A percentile compares a stretch with the other conserved stretches of the same genome.
These are phyloP conservation scores for Solanum hybrid DNA, from an alignment of 305 asterid species.

Conservation along the genomic window DNA sequence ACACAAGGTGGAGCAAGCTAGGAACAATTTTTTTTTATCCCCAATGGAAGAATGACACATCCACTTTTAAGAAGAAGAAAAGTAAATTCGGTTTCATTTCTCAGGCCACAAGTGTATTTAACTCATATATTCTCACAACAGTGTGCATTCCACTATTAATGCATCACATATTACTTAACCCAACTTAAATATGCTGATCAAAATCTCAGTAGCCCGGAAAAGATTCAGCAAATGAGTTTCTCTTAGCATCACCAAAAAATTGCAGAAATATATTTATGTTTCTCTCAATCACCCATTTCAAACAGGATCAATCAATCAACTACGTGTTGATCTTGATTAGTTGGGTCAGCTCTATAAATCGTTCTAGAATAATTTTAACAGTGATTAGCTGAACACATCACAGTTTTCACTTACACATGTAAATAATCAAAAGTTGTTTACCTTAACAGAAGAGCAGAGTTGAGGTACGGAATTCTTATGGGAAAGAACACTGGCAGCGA, in stretches of 20 bases:
- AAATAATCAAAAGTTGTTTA: not conserved
- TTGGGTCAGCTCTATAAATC: not conserved
- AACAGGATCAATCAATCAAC: not conserved
- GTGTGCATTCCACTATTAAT: not conserved
- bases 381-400: not conserved
- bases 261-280: not conserved
- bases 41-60: not conserved
- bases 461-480: conserved; percentile 72
- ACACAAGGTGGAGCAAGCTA: not conserved
- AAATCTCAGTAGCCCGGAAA: not conserved
- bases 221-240: not conserved
- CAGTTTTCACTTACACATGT: not conserved
- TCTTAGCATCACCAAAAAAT: not conserved
- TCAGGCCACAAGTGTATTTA: not conserved
- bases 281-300: not conserved
- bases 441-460: conserved; percentile 76
- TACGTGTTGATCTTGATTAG: not conserved
- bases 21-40: not conserved
- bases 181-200: not conserved
- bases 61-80: not conserved
- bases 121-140: not conserved
- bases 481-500: conserved; percentile 57
- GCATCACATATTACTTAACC: not conserved
- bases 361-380: too few relatives aligned
- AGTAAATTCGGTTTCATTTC: not conserved